These are phyloP conservation scores for Capillidium rhysosporum DNA, from an alignment of 371 early-diverging fungal genomes.

Conservation along the genomic window DNA sequence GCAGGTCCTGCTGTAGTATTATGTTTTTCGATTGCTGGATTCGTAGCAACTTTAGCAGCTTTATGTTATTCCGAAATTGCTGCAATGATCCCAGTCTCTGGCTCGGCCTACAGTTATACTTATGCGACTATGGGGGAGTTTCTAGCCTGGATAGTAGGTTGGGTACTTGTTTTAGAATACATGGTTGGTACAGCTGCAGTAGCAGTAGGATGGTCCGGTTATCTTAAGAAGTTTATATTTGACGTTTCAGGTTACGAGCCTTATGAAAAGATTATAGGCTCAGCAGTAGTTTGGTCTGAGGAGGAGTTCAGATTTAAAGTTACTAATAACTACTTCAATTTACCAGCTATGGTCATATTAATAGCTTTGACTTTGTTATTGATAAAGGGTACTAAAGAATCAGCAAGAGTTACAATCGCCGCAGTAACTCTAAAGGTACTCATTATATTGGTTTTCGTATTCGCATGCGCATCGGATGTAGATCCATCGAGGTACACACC, in stretches of 20 bases:
- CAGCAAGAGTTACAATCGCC: conserved; percentile 42
- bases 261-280: conserved; percentile 24
- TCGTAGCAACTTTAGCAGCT: conserved; percentile 47
- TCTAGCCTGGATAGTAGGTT: conserved; percentile 66
- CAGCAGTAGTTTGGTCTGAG: conserved; percentile 35
- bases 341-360: conserved; percentile 47
- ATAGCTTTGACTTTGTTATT: conserved; percentile 33
- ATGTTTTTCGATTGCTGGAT: conserved; percentile 51
- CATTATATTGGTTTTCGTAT: conserved; percentile 59
- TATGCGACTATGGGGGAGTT: conserved; percentile 72
- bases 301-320: conserved; percentile 16
- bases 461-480: conserved; percentile 38
- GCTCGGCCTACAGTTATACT: conserved; percentile 67
- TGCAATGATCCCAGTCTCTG: conserved; percentile 67
- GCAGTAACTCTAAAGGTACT: conserved; percentile 52
- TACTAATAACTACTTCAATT: conserved; percentile 38
- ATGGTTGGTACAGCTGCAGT: conserved; percentile 55
- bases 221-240: conserved; percentile 40
- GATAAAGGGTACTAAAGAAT: conserved; percentile 43
- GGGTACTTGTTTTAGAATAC: conserved; percentile 68
- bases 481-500: conserved; percentile 48
- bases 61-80: conserved; percentile 67
- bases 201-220: conserved; percentile 54
- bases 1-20: conserved; percentile 68
- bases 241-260: conserved; percentile 30